Evolutionary conservation across 2,329 filamentous ascomycete species (phyloP), one percentile per base, ranked within the genome.

Genomic region (Aspergillus flavus): DNA sequence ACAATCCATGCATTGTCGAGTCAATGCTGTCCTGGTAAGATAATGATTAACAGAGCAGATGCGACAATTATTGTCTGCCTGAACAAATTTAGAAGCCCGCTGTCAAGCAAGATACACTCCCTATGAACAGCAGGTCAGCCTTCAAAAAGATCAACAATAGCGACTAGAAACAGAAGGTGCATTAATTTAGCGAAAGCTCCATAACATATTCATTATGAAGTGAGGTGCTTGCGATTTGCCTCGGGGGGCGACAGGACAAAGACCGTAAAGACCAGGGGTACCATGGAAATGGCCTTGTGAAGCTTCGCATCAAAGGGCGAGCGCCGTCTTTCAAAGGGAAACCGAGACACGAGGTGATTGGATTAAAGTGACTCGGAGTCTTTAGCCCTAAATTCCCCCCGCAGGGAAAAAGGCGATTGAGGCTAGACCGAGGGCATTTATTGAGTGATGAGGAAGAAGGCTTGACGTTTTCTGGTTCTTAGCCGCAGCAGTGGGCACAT

Each of bases 381-480:
- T 36, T 54, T n/a, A 54, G 9, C 32, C 52, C 19, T 53, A 21
- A 7, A 36, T 36, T 23, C 11, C 48, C 34, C 32, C 21, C 21
- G 32, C 21, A 32, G 19, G 30, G n/a, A 55, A 26, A 23, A 23
- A 3, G 32, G 52, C 52, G 11, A 23, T 36, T 0, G 32, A 54
- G 32, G 52, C 52, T 54, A 54, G 52, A 54, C n/a, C 21, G 19
- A 36, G 4, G 11, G n/a, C 6, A 34, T 34, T 23, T 23, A 36
- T 32, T 9, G 52, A 54, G 32, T 54, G 52, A 54, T 50, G 46
- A 54, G 12, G 12, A 54, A 54, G 52, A 54, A 4, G 52, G 52
- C 52, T 54, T 54, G 52, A 54, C 9, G n/a, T 54, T 36, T 10
- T 36, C 30, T 21, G 52, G 32, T 54, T 34, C 23, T 16, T 50